These are phyloP conservation scores for Desmodesmus armatus DNA, from an alignment of 139 green algal species.

Conservation along the genomic window DNA sequence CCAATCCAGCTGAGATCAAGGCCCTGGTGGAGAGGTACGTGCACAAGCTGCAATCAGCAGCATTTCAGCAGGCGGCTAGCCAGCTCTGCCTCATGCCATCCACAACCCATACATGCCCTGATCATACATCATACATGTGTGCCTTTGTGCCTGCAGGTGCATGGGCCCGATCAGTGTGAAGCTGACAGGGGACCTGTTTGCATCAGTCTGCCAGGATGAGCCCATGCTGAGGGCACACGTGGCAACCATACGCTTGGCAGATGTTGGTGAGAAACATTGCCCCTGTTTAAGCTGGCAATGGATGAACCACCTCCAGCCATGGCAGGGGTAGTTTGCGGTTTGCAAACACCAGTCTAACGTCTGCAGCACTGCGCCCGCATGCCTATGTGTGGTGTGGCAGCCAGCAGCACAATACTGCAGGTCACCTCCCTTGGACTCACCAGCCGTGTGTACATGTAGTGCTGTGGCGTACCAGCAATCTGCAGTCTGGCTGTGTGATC, in stretches of 20 bases:
- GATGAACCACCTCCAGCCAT: too few relatives aligned
- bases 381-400: too few relatives aligned
- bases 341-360: too few relatives aligned
- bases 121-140: too few relatives aligned
- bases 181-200: too few relatives aligned
- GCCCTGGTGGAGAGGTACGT: constrained; percentile 21
- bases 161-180: too few relatives aligned
- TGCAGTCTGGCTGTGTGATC: background rate
- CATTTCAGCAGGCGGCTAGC: too few relatives aligned
- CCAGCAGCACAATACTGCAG: background rate
- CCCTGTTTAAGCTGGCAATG: background rate
- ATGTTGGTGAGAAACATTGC: constrained; percentile 38
- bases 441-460: background rate
- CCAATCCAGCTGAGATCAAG: constrained; percentile 33
- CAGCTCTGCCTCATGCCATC: too few relatives aligned
- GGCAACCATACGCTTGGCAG: constrained; percentile 20
- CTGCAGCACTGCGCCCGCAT: background rate
- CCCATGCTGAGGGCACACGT: constrained; percentile 24
- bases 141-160: too few relatives aligned
- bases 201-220: background rate
- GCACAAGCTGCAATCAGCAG: background rate
- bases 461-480: background rate
- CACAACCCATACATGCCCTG: too few relatives aligned
- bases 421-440: too few relatives aligned
- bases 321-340: too few relatives aligned